These are phyloP conservation scores for Penicillium sp. DNA, from an alignment of 2,329 filamentous ascomycete species.

Conservation along the genomic window DNA sequence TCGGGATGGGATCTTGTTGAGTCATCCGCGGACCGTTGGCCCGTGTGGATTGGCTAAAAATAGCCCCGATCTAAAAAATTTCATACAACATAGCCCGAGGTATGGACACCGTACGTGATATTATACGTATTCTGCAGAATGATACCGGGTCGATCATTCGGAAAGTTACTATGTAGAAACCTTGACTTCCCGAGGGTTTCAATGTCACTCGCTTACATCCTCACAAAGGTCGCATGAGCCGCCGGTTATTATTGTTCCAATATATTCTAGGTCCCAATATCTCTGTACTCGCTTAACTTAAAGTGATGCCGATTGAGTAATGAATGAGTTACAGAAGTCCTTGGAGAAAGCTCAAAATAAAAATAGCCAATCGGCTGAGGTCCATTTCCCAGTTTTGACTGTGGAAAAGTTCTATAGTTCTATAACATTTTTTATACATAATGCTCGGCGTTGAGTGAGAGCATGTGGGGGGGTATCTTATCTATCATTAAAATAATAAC, in stretches of 20 bases:
- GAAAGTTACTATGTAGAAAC: too few relatives aligned
- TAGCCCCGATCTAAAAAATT: not conserved
- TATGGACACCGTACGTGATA: not conserved
- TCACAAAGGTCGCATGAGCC: too few relatives aligned
- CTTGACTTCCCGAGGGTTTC: too few relatives aligned
- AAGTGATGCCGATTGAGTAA: not conserved
- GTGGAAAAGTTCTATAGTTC: conserved; percentile 4
- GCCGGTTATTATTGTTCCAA: too few relatives aligned
- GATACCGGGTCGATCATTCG: not conserved
- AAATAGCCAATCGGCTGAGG: not conserved
- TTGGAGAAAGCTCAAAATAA: not conserved
- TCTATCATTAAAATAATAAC: conserved; percentile 5
- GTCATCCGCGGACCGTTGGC: not conserved
- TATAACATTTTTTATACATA: conserved; percentile 1
- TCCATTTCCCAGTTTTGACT: not conserved
- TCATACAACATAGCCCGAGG: too few relatives aligned
- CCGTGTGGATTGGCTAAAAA: not conserved
- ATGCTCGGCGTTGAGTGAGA: conserved; percentile 12
- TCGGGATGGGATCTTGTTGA: not conserved
- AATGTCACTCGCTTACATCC: too few relatives aligned
- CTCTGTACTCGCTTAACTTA: not conserved
- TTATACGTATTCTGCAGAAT: not conserved
- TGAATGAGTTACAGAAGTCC: not conserved
- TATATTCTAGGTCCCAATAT: too few relatives aligned
- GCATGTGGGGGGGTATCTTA: conserved; percentile 9